Conservation (phyloP, 805 yeast genomes). For the Limtongia smithiae region DNA sequence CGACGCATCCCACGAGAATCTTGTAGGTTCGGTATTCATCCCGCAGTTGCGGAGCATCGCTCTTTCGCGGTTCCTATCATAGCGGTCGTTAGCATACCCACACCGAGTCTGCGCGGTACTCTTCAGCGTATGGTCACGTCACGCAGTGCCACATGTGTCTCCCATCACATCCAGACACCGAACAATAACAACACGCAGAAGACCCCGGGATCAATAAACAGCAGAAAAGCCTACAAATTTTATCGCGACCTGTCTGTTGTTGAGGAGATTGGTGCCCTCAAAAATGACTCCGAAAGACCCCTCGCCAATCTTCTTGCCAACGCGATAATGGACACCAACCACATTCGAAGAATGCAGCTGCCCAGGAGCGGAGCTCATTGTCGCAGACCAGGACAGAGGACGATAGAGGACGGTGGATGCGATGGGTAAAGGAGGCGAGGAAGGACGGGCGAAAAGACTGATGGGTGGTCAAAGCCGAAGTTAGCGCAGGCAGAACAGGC, state of each 20-base stretch:
- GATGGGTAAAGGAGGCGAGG: not conserved
- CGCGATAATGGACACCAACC: conserved; percentile 93
- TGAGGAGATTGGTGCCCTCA: conserved; percentile 89
- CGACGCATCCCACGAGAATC: conserved; percentile 72
- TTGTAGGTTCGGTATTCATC: conserved; percentile 97
- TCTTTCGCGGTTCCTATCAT: conserved; percentile 70
- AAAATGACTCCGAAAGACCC: conserved; percentile 97
- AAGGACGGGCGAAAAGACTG: not conserved
- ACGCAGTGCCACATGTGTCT: too few species aligned
- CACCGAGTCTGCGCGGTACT: too few species aligned
- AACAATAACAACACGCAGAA: not conserved
- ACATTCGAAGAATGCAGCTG: conserved; percentile 50
- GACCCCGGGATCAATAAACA: not conserved
- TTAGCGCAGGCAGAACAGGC: not conserved
- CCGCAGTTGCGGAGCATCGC: conserved; percentile 95
- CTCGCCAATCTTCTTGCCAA: conserved; percentile 97
- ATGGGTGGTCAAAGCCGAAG: not conserved
- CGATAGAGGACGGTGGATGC: conserved; percentile 3
- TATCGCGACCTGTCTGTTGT: conserved; percentile 91
- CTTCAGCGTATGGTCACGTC: too few species aligned
- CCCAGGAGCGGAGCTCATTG: conserved; percentile 27
- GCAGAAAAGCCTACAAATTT: conserved; percentile 55
- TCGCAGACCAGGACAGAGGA: conserved; percentile 8
- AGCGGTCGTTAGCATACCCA: not conserved
- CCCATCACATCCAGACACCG: not conserved